Conservation (phyloP, 1,284 basidiomycete species). For the Phellopilus nigrolimitatus region DNA sequence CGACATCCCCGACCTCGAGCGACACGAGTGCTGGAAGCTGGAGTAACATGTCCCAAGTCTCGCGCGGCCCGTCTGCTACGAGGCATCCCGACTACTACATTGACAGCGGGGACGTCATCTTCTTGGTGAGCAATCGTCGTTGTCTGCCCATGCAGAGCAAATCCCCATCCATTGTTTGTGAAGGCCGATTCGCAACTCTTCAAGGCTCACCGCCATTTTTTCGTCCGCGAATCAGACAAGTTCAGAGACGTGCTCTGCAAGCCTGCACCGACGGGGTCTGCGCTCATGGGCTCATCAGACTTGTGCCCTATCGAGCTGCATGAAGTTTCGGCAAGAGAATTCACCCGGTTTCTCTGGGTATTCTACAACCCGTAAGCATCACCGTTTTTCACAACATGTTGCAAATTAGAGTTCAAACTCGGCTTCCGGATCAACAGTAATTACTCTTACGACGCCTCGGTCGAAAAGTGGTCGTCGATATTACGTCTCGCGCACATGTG, state of each 20-base stretch:
- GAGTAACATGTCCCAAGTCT: conserved; percentile 12
- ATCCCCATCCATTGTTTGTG: background rate
- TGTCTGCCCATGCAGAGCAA: background rate
- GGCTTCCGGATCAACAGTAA: background rate
- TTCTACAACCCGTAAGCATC: conserved; percentile 61
- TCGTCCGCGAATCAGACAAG: conserved; percentile 53
- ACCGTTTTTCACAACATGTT: conserved; percentile 7
- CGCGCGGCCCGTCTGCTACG: conserved; percentile 2
- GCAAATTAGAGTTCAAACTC: background rate
- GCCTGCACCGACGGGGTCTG: conserved; percentile 35
- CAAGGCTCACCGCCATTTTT: conserved; percentile 58
- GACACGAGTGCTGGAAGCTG: conserved; percentile 8
- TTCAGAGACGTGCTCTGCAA: conserved; percentile 34
- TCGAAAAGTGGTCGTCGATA: conserved; percentile 20
- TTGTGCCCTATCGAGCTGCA: conserved; percentile 47
- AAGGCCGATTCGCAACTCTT: conserved; percentile 49
- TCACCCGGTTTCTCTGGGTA: conserved; percentile 58
- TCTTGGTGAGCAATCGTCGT: conserved; percentile 1
- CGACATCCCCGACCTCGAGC: conserved; percentile 7
- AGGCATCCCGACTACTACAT: conserved; percentile 17
- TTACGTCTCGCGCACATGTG: conserved; percentile 22
- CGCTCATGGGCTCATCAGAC: conserved; percentile 39
- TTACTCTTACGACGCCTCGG: conserved; percentile 12
- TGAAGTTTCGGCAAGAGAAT: conserved; percentile 43
- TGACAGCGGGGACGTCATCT: conserved; percentile 16